These are phyloP conservation scores for Petunia axillaris DNA, from an alignment of 257 asterid genomes.

Conservation along the genomic window DNA sequence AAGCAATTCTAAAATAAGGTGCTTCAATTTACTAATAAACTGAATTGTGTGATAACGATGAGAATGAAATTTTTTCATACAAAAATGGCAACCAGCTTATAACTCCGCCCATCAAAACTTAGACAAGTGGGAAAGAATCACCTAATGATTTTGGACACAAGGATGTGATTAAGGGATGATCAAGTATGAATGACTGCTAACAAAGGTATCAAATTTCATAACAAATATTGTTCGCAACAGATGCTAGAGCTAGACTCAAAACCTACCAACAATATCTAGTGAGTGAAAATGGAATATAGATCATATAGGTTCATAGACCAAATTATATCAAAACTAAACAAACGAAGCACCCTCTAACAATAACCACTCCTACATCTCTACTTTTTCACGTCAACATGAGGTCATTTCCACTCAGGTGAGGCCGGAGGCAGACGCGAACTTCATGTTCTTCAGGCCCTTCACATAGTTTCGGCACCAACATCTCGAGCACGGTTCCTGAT, in stretches of 20 bases:
- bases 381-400: constrained; percentile 64
- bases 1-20: not conserved
- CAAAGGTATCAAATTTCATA: not conserved
- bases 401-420: constrained; percentile 66
- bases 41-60: too few species aligned
- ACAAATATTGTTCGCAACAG: not conserved
- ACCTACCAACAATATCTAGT: not conserved
- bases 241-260: not conserved
- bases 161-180: too few species aligned
- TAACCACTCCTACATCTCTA: constrained; percentile 24
- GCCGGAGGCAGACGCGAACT: constrained; percentile 88
- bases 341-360: constrained; percentile 29
- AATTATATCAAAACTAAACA: constrained; percentile 11
- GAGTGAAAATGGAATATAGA: constrained; percentile 11
- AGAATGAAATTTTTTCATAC: too few species aligned
- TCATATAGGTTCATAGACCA: constrained; percentile 19
- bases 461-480: constrained; percentile 79
- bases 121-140: too few species aligned
- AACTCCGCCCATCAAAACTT: too few species aligned
- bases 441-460: constrained; percentile 91
- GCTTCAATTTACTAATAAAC: too few species aligned
- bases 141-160: too few species aligned
- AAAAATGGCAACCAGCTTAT: too few species aligned
- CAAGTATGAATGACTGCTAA: not conserved
- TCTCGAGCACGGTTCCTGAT: constrained; percentile 78